Conservation (phyloP, 441 rosid species). For the Brassica hybrid region DNA sequence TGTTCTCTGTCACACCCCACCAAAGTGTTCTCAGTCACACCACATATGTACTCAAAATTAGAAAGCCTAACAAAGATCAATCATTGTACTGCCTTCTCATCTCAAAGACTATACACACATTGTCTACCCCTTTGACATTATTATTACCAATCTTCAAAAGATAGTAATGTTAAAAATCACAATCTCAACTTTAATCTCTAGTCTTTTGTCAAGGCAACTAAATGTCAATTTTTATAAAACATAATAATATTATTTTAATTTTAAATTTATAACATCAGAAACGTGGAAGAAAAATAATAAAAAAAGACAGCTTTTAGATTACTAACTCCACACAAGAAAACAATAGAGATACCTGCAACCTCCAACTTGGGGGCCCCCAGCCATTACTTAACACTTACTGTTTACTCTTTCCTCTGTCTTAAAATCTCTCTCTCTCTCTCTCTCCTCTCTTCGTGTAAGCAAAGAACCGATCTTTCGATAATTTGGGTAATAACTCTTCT, state of each 20-base stretch:
- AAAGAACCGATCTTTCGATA: constrained; percentile 41
- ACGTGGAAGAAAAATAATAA: background rate
- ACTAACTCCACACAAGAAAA: constrained; percentile 37
- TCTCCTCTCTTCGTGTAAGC: no score
- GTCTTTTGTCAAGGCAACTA: no score
- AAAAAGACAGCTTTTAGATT: constrained; percentile 35
- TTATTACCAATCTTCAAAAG: no score
- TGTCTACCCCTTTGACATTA: no score
- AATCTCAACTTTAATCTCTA: no score
- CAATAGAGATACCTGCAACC: constrained; percentile 36
- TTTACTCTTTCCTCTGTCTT: constrained; percentile 5
- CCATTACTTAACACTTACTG: constrained; percentile 38
- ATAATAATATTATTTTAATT: no score
- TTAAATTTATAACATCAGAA: no score
- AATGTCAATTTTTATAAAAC: no score
- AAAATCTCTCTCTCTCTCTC: constrained; percentile 37
- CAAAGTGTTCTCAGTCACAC: background rate
- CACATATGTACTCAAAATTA: constrained; percentile 8
- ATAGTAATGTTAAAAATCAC: no score
- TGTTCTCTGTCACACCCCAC: background rate
- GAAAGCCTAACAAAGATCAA: constrained; percentile 13
- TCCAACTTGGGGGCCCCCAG: constrained; percentile 37
- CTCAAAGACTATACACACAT: background rate
- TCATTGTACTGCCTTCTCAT: constrained; percentile 10
- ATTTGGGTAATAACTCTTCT: constrained; percentile 32